A percentile compares a stretch with the other conserved stretches of the same genome.
Evolutionary conservation across 2,329 filamentous ascomycete genomes (phyloP).

Genomic region (Clarireedia homoeocarpa): DNA sequence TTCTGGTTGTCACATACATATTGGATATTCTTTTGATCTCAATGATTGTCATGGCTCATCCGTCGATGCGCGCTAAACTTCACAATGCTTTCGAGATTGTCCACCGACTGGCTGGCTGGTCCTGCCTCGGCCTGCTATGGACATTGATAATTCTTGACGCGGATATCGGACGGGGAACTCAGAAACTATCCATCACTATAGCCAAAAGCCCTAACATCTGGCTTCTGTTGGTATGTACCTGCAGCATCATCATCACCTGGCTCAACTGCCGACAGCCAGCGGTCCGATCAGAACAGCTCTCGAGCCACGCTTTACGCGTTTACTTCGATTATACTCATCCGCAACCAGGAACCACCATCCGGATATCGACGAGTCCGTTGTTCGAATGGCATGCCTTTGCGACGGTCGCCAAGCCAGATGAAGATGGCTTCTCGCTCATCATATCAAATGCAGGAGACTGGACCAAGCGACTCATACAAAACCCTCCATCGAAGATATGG

Average conservation of each 20-base stretch:
- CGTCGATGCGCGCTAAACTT: conserved; percentile 49
- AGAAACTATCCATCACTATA: conserved; percentile 30
- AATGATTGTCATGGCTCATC: conserved; percentile 57
- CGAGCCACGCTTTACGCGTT: conserved; percentile 63
- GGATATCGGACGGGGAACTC: conserved; percentile 33
- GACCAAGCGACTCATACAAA: conserved; percentile 56
- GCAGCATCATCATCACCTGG: conserved; percentile 66
- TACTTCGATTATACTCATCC: conserved; percentile 59
- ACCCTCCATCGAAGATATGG: conserved; percentile 56
- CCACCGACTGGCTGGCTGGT: conserved; percentile 70
- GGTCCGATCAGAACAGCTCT: conserved; percentile 60
- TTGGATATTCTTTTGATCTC: conserved; percentile 48
- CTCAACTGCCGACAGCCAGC: conserved; percentile 58
- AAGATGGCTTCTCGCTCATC: conserved; percentile 54
- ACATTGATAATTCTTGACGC: conserved; percentile 49
- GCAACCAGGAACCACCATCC: conserved; percentile 47
- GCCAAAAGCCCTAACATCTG: conserved; percentile 51
- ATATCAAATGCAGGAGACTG: conserved; percentile 71
- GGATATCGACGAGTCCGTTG: conserved; percentile 55
- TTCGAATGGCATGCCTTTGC: conserved; percentile 72
- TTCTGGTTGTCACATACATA: conserved; percentile 44
- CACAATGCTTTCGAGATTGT: conserved; percentile 65
- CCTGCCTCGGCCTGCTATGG: conserved; percentile 57
- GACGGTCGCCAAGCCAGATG: conserved; percentile 54
- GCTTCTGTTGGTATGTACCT: conserved; percentile 57